These are phyloP conservation scores for Rubia peregrina DNA, from an alignment of 305 asterid genomes.

Conservation along the genomic window DNA sequence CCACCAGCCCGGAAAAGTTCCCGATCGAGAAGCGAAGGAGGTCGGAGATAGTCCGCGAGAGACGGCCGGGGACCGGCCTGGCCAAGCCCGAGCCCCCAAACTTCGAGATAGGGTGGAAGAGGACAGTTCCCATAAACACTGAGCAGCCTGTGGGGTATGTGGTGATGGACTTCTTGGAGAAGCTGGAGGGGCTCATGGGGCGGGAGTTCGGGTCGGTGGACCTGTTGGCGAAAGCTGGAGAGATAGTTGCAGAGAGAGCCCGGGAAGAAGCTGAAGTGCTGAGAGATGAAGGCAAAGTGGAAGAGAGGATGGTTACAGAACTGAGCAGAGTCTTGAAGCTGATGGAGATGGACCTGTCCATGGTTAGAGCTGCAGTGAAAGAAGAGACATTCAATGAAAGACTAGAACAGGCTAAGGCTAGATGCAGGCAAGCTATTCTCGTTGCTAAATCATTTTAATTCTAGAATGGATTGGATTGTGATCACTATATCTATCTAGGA, in stretches of 20 bases:
- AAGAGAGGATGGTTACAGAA: conserved; percentile 79
- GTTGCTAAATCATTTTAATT: conserved; percentile 63
- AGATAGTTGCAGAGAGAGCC: conserved; percentile 69
- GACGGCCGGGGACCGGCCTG: conserved; percentile 38
- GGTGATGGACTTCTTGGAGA: conserved; percentile 76
- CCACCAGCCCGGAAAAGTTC: conserved; percentile 48
- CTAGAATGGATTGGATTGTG: background rate
- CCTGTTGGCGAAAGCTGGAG: conserved; percentile 66
- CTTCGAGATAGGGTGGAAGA: conserved; percentile 82
- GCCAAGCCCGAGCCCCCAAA: conserved; percentile 63
- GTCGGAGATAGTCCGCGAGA: conserved; percentile 58
- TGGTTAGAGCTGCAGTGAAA: conserved; percentile 76
- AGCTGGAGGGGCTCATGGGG: conserved; percentile 61
- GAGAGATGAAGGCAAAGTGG: conserved; percentile 75
- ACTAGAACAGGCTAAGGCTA: conserved; percentile 67
- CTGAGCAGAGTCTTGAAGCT: conserved; percentile 70
- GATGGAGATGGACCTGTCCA: conserved; percentile 85
- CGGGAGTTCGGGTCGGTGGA: conserved; percentile 57
- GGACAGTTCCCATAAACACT: conserved; percentile 52
- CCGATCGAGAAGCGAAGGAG: conserved; percentile 60
- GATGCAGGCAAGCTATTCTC: conserved; percentile 85
- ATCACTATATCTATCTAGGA: background rate
- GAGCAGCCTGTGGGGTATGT: conserved; percentile 78
- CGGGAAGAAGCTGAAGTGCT: conserved; percentile 66
- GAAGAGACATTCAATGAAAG: conserved; percentile 61